phyloP scores from a whole-genome alignment of 2,329 filamentous ascomycete genomes.

The Aureobasidium pullulans region DNA sequence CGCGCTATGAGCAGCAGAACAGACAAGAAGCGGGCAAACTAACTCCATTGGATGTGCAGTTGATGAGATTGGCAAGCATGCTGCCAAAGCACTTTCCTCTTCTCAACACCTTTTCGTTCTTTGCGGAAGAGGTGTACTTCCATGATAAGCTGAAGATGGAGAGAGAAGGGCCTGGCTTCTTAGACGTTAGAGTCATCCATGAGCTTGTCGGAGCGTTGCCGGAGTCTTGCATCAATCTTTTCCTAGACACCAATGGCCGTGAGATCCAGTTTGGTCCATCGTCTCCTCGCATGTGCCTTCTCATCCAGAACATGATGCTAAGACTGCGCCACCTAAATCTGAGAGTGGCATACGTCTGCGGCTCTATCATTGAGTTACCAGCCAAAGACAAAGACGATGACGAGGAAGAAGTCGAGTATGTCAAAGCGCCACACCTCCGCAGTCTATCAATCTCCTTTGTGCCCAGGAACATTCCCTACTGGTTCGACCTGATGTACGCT shows the following conservation, averaged over 20 bases:
- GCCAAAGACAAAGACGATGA: not conserved
- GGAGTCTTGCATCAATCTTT: not conserved
- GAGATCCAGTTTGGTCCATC: not conserved
- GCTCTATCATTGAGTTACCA: not conserved
- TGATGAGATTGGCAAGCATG: conserved; percentile 6
- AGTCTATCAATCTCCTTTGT: not conserved
- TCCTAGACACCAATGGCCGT: conserved; percentile 2
- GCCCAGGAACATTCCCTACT: not conserved
- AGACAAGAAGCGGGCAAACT: not conserved
- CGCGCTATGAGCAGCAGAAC: not conserved
- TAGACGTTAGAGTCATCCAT: not conserved
- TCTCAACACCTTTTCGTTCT: not conserved
- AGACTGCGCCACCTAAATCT: not conserved
- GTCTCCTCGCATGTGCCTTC: not conserved
- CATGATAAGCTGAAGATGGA: not conserved
- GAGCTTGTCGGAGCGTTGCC: conserved; percentile 2
- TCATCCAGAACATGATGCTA: not conserved
- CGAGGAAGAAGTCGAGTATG: not conserved
- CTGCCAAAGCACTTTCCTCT: not conserved
- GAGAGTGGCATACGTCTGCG: not conserved
- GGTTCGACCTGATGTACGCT: conserved; percentile 6
- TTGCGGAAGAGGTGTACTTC: not conserved
- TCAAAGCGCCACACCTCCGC: not conserved
- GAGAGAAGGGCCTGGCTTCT: not conserved
- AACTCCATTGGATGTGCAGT: not conserved